These are phyloP conservation scores for Trichophyton benhamiae DNA, from an alignment of 2,329 filamentous ascomycete species.

Conservation along the genomic window DNA sequence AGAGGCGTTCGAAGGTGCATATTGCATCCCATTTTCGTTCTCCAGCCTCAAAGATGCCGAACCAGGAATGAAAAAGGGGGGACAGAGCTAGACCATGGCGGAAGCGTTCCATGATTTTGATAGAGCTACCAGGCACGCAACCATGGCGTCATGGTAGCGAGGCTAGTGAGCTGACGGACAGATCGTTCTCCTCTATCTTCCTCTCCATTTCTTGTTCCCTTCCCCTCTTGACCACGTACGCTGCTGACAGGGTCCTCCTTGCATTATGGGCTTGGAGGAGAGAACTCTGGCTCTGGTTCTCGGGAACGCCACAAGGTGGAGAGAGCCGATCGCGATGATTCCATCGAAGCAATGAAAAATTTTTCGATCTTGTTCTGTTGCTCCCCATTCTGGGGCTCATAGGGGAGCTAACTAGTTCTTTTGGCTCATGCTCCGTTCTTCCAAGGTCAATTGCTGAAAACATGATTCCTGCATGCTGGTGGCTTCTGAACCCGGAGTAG, in stretches of 20 bases:
- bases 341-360: not conserved
- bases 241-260: not conserved
- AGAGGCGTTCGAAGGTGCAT: not conserved
- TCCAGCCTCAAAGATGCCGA: no score
- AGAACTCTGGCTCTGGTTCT: conserved; percentile 3
- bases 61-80: no score
- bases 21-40: not conserved
- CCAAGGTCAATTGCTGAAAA: not conserved
- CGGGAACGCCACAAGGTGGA: conserved; percentile 1
- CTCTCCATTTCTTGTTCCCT: not conserved
- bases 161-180: not conserved
- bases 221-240: not conserved
- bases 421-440: not conserved
- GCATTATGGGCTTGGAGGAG: not conserved
- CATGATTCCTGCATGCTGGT: not conserved
- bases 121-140: no score
- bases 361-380: not conserved
- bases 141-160: not conserved
- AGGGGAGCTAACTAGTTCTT: no score
- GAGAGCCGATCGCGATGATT: not conserved
- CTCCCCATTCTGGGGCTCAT: no score
- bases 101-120: no score
- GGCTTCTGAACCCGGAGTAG: not conserved
- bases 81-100: no score
- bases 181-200: not conserved